Percentiles rank a stretch among this genome's conserved stretches.
Evolutionary conservation across 1,139 yeast genomes (phyloP).

Genomic region (Magnusiomyces starmeri): DNA sequence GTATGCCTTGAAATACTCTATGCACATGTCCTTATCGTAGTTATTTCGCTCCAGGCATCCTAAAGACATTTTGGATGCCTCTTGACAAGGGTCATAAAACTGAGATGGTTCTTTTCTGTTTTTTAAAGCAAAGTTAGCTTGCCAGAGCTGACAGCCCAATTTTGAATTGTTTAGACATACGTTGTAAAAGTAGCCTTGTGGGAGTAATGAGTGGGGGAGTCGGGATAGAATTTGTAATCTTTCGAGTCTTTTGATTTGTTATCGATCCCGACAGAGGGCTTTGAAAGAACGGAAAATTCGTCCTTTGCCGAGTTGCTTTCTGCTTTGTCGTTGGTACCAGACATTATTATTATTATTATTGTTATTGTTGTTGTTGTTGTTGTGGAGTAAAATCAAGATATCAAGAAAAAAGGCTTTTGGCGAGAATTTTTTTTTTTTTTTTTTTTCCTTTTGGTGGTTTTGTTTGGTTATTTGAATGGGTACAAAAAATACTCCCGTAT

Average conservation of each 20-base stretch:
- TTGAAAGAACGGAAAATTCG: too few species aligned
- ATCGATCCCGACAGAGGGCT: conserved; percentile 2
- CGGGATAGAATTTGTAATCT: conserved; percentile 61
- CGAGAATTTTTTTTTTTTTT: too few species aligned
- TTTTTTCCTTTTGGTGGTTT: too few species aligned
- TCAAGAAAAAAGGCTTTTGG: too few species aligned
- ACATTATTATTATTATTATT: too few species aligned
- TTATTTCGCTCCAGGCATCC: conserved; percentile 70
- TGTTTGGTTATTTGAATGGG: too few species aligned
- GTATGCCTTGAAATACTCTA: conserved; percentile 85
- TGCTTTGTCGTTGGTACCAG: too few species aligned
- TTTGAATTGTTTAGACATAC: conserved; percentile 9
- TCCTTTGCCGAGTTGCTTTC: too few species aligned
- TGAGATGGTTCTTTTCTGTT: conserved; percentile 67
- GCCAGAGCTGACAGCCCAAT: too few species aligned
- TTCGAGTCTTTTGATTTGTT: background rate
- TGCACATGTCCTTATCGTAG: conserved; percentile 70
- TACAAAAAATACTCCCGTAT: too few species aligned
- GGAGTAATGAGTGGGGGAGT: conserved; percentile 56
- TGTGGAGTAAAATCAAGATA: too few species aligned
- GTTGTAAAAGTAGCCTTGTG: conserved; percentile 54
- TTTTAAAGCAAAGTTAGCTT: background rate
- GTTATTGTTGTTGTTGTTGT: too few species aligned
- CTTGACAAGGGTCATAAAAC: conserved; percentile 89
- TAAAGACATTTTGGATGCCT: conserved; percentile 79